phyloP scores from a whole-genome alignment of 2,329 filamentous ascomycete species.

The Fusarium nygamai region DNA sequence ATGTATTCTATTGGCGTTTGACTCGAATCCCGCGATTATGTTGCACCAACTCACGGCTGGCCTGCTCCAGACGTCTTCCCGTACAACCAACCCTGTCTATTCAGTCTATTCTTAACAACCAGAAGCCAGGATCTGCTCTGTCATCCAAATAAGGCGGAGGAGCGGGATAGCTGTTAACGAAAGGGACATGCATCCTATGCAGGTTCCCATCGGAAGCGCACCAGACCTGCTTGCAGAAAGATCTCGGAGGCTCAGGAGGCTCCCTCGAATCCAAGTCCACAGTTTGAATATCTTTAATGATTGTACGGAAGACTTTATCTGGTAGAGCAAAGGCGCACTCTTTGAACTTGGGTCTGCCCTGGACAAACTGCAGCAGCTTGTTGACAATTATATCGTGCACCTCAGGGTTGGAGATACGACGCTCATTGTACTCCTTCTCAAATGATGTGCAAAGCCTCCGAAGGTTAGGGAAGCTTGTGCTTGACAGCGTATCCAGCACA shows the following conservation, averaged over 20 bases:
- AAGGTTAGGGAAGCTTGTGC: neutral
- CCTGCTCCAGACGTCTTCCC: neutral
- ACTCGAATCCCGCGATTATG: neutral
- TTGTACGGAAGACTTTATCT: neutral
- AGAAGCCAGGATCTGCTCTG: neutral
- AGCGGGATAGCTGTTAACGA: neutral
- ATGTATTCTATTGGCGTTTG: rapidly evolving
- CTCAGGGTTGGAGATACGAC: neutral
- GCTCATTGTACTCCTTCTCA: neutral
- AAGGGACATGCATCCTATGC: neutral
- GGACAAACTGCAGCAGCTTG: neutral
- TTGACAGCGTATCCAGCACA: neutral
- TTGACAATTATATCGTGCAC: neutral
- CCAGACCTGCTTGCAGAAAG: neutral
- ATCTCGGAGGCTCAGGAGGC: no score
- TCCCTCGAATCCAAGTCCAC: no score
- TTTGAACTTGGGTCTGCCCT: neutral
- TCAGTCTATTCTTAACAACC: neutral
- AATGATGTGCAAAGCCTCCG: neutral
- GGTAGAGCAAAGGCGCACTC: neutral
- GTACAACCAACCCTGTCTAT: neutral
- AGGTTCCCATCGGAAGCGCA: neutral
- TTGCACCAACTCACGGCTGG: no score
- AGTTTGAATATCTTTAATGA: neutral
- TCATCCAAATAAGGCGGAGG: neutral